Evolutionary conservation across 225 moss, liverwort and hornwort species (phyloP).

Genomic region (Lunularia cruciata): DNA sequence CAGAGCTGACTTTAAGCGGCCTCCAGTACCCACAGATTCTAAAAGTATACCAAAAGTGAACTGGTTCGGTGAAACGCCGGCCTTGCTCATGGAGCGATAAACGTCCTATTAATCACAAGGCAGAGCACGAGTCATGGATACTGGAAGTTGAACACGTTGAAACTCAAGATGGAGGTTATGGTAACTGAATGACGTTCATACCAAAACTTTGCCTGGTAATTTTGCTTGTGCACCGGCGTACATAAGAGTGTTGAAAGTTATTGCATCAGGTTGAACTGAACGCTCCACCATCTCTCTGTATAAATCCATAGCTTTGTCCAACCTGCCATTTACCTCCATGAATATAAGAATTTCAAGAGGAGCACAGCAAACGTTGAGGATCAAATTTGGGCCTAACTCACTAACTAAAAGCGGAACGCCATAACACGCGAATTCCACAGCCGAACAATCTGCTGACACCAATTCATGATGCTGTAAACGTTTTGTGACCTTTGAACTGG

Average conservation of each 20-base stretch:
- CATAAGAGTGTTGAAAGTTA: slow-evolving; percentile 90
- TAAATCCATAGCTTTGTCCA: slow-evolving; percentile 66
- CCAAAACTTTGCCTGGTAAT: slow-evolving; percentile 89
- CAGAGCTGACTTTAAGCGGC: slow-evolving; percentile 78
- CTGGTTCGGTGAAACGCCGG: slow-evolving; percentile 71
- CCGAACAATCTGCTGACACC: neutral
- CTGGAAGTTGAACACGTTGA: neutral
- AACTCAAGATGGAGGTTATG: too few species aligned
- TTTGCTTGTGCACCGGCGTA: slow-evolving; percentile 90
- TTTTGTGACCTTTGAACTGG: slow-evolving; percentile 75
- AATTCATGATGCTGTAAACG: slow-evolving; percentile 3
- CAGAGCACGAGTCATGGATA: neutral
- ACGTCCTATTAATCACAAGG: slow-evolving; percentile 54
- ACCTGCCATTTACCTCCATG: slow-evolving; percentile 30
- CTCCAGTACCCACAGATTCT: slow-evolving; percentile 85
- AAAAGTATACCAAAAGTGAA: slow-evolving; percentile 79
- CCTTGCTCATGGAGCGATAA: slow-evolving; percentile 73
- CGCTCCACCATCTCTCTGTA: slow-evolving; percentile 76
- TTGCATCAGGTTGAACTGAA: slow-evolving; percentile 66
- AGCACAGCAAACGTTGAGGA: too few species aligned
- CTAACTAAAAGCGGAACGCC: neutral
- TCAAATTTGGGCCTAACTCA: too few species aligned
- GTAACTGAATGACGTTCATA: slow-evolving; percentile 40
- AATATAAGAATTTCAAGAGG: too few species aligned
- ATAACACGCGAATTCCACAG: neutral